Base-by-base conservation (phyloP, 768 basidiomycete species). In the Antrodiella citrinella region DNA sequence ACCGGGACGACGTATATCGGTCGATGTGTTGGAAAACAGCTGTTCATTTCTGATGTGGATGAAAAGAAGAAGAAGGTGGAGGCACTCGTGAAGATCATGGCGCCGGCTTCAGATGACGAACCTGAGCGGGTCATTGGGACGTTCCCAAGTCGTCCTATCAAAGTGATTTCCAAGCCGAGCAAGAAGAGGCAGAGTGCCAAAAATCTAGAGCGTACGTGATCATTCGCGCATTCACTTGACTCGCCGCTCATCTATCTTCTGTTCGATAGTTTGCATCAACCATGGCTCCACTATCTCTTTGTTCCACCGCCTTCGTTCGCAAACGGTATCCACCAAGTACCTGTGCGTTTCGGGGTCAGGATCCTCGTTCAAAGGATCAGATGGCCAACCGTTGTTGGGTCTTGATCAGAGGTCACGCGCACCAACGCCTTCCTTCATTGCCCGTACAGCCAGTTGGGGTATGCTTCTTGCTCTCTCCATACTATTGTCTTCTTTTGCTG, bases 121-220 rank as follows among this genome's bases (percentile, higher is more conserved):
- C 80, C 82, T 51, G 88, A 91, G 62, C 78, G 85, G 35, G 74
- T 91, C 26, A 82, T 97, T 57, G 94, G 94, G 19, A 78, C 81
- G 18, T 97, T 97, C 71, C 85, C 89, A 41, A 91, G 89, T 57
- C 84, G 87, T 43, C 84, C 93, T n/a, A 97, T 98, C 75, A 94
- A 93, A 67, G 91, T 98, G 61, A 97, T 98, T 69, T 91, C 88
- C 70, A 98, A 97, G 67, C 95, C 95, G 3, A 91, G 89, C 72
- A 96, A 97, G 76, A 96, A 96, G 77, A 78, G 91, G 59, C 86
- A 91, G 67, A 91, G 86, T 62, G 89, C 86, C 43, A 95, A 95
- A 75, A 92, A 91, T 59, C 77, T 91, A 15, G 90, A 96, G 65
- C 70, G 92, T 94, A 64, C 72, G 93, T 77, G 47, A 24, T 42